Evolutionary conservation across 2,329 filamentous ascomycete genomes (phyloP).

Genomic region (Dothideomycetes sp.): DNA sequence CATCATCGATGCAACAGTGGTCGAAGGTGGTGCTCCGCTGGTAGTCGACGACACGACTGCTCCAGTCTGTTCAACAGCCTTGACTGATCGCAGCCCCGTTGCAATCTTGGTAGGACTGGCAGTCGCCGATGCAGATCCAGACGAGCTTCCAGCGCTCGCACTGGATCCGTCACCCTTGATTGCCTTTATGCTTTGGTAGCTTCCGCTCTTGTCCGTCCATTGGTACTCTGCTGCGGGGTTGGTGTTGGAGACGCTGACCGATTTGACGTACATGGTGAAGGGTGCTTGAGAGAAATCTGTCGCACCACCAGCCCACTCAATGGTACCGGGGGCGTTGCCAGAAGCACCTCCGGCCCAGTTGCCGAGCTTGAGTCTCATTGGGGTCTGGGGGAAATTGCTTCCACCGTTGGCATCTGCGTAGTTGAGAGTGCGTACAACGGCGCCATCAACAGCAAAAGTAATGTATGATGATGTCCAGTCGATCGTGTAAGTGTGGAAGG

Average conservation of each 20-base stretch:
- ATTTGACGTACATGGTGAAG: slow-evolving; percentile 42
- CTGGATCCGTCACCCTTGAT: background rate
- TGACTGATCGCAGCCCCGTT: background rate
- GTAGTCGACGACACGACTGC: background rate
- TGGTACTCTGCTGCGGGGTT: slow-evolving; percentile 39
- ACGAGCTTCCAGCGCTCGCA: background rate
- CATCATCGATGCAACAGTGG: slow-evolving; percentile 1
- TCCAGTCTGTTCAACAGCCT: background rate
- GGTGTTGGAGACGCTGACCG: slow-evolving; percentile 41
- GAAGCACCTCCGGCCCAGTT: slow-evolving; percentile 39
- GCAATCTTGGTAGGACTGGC: slow-evolving; percentile 1
- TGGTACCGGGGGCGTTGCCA: slow-evolving; percentile 43
- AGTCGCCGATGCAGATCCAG: background rate
- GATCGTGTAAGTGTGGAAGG: slow-evolving; percentile 58
- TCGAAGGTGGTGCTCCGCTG: slow-evolving; percentile 3
- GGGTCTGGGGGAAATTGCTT: slow-evolving; percentile 68
- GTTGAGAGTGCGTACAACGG: slow-evolving; percentile 56
- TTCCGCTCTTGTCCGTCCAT: slow-evolving; percentile 38
- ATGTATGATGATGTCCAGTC: slow-evolving; percentile 59
- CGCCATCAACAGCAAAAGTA: slow-evolving; percentile 62
- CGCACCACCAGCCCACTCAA: slow-evolving; percentile 56
- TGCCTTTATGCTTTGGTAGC: slow-evolving; percentile 37
- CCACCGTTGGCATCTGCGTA: slow-evolving; percentile 53
- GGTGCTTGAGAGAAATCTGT: slow-evolving; percentile 36
- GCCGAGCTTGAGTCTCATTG: slow-evolving; percentile 53